These are phyloP conservation scores for Thalassiosira pacifica DNA, from an alignment of 352 stramenopile species.

Conservation along the genomic window DNA sequence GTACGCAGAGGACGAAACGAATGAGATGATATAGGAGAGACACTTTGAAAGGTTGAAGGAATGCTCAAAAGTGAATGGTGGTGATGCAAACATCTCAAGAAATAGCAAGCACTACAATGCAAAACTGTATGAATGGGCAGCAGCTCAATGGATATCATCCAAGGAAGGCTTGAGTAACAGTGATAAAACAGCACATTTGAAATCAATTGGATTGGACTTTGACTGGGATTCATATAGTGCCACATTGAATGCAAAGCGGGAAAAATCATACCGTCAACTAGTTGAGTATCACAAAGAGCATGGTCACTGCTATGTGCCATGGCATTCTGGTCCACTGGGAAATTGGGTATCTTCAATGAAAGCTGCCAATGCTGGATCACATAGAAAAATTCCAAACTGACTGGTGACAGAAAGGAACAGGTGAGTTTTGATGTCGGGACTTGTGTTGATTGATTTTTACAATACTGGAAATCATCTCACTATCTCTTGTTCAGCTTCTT, in stretches of 20 bases:
- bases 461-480: not conserved
- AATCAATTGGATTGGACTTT: not conserved
- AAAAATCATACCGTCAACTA: conserved; percentile 8
- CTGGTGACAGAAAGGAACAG: not conserved
- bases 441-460: not conserved
- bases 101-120: not conserved
- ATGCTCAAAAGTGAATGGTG: not conserved
- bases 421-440: not conserved
- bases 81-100: not conserved
- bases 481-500: not conserved
- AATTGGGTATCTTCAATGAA: conserved; percentile 6
- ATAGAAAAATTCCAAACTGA: not conserved
- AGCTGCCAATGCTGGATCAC: not conserved
- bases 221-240: not conserved
- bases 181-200: not conserved
- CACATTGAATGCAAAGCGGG: conserved; percentile 9
- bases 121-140: not conserved
- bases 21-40: not conserved
- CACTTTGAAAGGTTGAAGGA: not conserved
- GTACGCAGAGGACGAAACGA: not conserved
- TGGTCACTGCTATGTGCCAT: conserved; percentile 18
- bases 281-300: conserved; percentile 33
- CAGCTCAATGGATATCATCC: not conserved
- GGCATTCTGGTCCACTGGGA: not conserved
- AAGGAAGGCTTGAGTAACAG: not conserved